These are phyloP conservation scores for Anisodus acutangulus DNA, from an alignment of 257 asterid genomes.

Conservation along the genomic window DNA sequence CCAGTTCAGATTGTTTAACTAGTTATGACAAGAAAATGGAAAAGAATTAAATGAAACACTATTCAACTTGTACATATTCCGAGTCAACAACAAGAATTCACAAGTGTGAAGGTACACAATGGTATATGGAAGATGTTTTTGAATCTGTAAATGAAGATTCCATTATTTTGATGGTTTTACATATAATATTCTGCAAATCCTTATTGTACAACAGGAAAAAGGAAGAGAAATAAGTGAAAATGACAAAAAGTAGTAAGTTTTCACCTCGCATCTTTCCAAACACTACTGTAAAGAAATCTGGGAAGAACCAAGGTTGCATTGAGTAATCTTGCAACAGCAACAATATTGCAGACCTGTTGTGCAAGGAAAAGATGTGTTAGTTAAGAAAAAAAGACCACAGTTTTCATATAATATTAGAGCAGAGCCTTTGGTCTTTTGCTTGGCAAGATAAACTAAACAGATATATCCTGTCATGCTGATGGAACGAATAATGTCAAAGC, in stretches of 20 bases:
- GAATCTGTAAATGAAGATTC: background rate
- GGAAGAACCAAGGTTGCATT: constrained; percentile 98
- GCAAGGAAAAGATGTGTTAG: constrained; percentile 17
- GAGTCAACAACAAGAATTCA: constrained; percentile 11
- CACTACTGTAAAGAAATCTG: constrained; percentile 88
- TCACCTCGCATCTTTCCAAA: constrained; percentile 93
- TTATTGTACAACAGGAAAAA: background rate
- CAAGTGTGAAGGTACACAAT: constrained; percentile 13
- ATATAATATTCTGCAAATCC: background rate
- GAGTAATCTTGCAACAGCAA: constrained; percentile 93
- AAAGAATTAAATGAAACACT: constrained; percentile 12
- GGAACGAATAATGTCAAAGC: constrained; percentile 23
- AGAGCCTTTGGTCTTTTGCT: background rate
- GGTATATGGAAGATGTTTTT: background rate
- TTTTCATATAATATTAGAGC: background rate
- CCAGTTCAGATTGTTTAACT: background rate
- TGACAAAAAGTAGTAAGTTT: constrained; percentile 31
- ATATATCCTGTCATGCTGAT: background rate
- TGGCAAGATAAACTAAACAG: background rate
- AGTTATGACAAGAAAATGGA: constrained; percentile 11
- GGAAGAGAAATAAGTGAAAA: background rate
- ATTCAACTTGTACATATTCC: background rate
- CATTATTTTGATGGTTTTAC: background rate
- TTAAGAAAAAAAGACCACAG: background rate
- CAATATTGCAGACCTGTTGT: constrained; percentile 95